phyloP scores from a whole-genome alignment of 495 filamentous ascomycete genomes.

The Penicillium chermesinum region DNA sequence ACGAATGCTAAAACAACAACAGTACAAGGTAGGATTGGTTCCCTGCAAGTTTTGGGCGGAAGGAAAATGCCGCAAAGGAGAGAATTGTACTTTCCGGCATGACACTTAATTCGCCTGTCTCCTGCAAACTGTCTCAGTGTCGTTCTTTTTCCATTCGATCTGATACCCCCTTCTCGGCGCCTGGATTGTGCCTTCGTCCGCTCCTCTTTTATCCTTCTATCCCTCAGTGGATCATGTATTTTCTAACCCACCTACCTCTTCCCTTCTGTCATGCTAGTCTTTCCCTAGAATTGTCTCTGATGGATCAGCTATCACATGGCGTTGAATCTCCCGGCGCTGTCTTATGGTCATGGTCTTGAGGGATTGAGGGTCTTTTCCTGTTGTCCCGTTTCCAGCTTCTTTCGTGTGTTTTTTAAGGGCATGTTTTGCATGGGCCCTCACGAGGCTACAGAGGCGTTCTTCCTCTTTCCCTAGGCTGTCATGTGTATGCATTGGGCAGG shows the following conservation, averaged over 20 bases:
- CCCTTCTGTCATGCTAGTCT: too few species aligned
- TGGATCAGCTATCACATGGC: too few species aligned
- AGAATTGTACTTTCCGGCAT: slow-evolving; percentile 80
- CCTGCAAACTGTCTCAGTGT: not conserved
- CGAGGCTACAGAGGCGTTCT: slow-evolving; percentile 3
- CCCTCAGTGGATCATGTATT: not conserved
- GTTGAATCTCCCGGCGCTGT: not conserved
- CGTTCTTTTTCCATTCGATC: not conserved
- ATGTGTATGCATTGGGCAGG: not conserved
- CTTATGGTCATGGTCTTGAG: not conserved
- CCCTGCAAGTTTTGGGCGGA: slow-evolving; percentile 74
- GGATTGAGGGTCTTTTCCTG: not conserved
- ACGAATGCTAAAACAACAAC: slow-evolving; percentile 14
- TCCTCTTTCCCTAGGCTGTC: not conserved
- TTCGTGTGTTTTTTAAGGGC: not conserved
- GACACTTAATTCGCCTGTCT: slow-evolving; percentile 15
- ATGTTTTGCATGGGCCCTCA: slow-evolving; percentile 3
- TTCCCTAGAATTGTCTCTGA: too few species aligned
- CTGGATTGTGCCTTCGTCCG: not conserved
- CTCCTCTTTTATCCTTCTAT: not conserved
- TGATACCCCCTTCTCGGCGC: not conserved
- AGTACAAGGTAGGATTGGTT: slow-evolving; percentile 41
- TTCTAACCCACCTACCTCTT: not conserved
- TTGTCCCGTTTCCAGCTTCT: not conserved
- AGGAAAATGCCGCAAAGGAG: slow-evolving; percentile 78